A percentile compares a stretch with the other conserved stretches of the same genome.
phyloP scores from a whole-genome alignment of 208 protist species.

The Leptomonas seymouri region DNA sequence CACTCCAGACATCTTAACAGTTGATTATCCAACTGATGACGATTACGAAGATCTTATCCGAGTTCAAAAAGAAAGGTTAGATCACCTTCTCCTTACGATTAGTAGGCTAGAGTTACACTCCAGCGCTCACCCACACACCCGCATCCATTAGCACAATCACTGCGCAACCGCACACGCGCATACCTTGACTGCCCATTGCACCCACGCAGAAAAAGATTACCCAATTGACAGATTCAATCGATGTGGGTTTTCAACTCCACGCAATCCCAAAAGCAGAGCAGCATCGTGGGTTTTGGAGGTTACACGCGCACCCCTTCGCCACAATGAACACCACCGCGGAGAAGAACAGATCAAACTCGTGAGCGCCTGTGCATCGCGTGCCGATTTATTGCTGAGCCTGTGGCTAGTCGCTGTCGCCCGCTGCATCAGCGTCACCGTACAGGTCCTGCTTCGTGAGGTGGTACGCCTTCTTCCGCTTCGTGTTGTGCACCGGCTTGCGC shows the following conservation, averaged over 20 bases:
- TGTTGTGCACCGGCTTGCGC: constrained; percentile 61
- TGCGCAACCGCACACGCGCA: too few species aligned
- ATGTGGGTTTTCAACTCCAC: too few species aligned
- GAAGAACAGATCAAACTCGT: too few species aligned
- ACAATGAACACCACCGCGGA: too few species aligned
- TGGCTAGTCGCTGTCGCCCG: constrained; percentile 10
- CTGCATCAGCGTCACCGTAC: constrained; percentile 49
- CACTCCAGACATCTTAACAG: background rate
- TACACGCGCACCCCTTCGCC: too few species aligned
- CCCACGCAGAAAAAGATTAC: too few species aligned
- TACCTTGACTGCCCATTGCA: too few species aligned
- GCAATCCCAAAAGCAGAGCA: too few species aligned
- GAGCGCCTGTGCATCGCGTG: too few species aligned
- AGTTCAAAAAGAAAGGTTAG: background rate
- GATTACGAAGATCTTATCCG: constrained; percentile 2
- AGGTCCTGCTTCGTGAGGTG: constrained; percentile 80
- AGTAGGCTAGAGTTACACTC: background rate
- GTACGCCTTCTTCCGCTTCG: constrained; percentile 89
- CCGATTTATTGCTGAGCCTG: background rate
- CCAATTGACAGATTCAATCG: too few species aligned
- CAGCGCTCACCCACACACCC: background rate
- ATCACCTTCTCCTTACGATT: background rate
- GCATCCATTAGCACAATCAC: too few species aligned
- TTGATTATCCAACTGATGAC: background rate
- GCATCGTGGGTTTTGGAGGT: too few species aligned